Conservation (phyloP, 192 early-diverging fungal species). For the Haplosporangium gracile region DNA sequence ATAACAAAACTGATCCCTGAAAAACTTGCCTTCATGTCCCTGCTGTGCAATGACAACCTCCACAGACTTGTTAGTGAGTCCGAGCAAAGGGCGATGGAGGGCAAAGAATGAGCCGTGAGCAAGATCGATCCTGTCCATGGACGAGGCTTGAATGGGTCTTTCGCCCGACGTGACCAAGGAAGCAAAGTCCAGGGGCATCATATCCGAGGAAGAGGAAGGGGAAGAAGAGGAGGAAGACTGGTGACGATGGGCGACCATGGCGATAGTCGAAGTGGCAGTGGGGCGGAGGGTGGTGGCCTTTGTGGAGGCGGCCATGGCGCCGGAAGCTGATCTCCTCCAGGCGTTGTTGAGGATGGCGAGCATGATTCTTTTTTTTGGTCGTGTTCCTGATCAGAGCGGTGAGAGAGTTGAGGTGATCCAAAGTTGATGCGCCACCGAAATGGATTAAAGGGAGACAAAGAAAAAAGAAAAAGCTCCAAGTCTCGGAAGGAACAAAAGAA, state of each 20-base stretch:
- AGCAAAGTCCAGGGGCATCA: slow-evolving; percentile 12
- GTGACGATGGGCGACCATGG: slow-evolving; percentile 25
- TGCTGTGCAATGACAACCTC: neutral
- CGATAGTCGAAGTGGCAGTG: slow-evolving; percentile 3
- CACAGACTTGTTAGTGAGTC: slow-evolving; percentile 40
- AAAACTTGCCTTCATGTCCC: slow-evolving; percentile 26
- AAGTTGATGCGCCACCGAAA: neutral
- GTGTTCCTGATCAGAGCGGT: neutral
- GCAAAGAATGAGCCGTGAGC: slow-evolving; percentile 72
- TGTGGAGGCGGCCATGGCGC: slow-evolving; percentile 1
- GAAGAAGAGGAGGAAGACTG: slow-evolving; percentile 45
- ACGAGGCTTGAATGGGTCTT: slow-evolving; percentile 20
- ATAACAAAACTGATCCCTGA: too few relatives aligned
- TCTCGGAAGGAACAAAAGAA: neutral
- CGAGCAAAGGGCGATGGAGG: slow-evolving; percentile 68
- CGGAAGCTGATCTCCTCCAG: slow-evolving; percentile 43
- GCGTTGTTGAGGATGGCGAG: slow-evolving; percentile 20
- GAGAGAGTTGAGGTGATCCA: neutral
- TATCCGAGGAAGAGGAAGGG: slow-evolving; percentile 21
- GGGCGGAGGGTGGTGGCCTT: slow-evolving; percentile 22
- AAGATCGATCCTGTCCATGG: slow-evolving; percentile 58
- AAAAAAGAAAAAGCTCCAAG: neutral
- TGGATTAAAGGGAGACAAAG: neutral
- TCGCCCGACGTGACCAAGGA: slow-evolving; percentile 15
- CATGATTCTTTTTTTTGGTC: slow-evolving; percentile 19